Evolutionary conservation across 148 eudicot species (phyloP), one percentile per base, ranked within the genome.

Genomic region (Chenopodium berlandieri): DNA sequence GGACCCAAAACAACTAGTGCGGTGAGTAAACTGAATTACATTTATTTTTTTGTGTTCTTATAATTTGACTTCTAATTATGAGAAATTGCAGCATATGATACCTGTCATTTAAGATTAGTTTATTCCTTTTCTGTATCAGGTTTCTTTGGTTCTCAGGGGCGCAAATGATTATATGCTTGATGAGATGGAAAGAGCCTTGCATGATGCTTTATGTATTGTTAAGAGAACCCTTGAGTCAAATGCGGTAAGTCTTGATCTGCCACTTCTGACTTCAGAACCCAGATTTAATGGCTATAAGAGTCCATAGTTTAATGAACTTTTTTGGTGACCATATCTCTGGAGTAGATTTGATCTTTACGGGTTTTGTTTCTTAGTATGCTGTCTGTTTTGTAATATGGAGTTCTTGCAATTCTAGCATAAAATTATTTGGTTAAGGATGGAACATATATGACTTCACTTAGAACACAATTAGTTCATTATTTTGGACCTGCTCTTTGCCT

Each of bases 81-180:
- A 1, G 12, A 19, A 10, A 2, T 70, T 19, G 44, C 32, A 32
- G 71, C 30, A 32, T 71, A 30, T 37, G 17, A 25, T 40, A 14
- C 32, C 0, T 48, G 63, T 1, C 17, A 32, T 62, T 2, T 20
- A 56, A 31, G 32, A 66, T 4, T 23, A 17, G 30, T 16, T 25
- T 13, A 74, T 77, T 69, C 62, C 46, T 73, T 19, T 78, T 79
- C 34, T 78, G 66, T 52, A 76, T 66, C 92, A 96, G 99, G 98
- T 91, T 64, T 92, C 99, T 58, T 37, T 96, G 75, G 86, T 96
- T 62, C 92, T 96, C 4, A 88, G 99, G 89, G 99, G 99, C 68
- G 99, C 99, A 73, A 96, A 96, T 81, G 99, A 96, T 79, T 94
- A 66, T 84, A 96, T 96, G 99, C 98, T 96, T 85, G 99, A 96